phyloP scores from a whole-genome alignment of 2,329 filamentous ascomycete genomes.

The Ceratocystis smalleyi region DNA sequence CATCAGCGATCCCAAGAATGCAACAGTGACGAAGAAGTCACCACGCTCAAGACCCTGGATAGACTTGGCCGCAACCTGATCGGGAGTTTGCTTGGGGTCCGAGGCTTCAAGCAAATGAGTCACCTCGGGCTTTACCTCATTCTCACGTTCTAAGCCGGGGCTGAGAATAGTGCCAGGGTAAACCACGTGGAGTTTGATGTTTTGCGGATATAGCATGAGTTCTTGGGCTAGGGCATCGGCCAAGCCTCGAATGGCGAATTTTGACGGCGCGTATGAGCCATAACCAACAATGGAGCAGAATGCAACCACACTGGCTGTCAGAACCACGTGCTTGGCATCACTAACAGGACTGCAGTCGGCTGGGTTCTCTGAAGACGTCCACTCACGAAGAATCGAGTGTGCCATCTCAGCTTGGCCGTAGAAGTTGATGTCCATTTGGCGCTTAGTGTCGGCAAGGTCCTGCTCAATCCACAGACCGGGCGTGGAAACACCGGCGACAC shows the following conservation, averaged over 20 bases:
- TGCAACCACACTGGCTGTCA: constrained; percentile 64
- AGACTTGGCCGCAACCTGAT: constrained; percentile 55
- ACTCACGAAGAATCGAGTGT: constrained; percentile 59
- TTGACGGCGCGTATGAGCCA: constrained; percentile 65
- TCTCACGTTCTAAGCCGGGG: constrained; percentile 61
- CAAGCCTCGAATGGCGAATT: constrained; percentile 69
- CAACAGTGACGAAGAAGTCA: constrained; percentile 63
- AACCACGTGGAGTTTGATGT: constrained; percentile 66
- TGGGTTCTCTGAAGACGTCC: constrained; percentile 38
- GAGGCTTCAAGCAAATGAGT: constrained; percentile 65
- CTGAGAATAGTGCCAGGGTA: constrained; percentile 71
- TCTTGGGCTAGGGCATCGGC: constrained; percentile 76
- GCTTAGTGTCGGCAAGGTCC: constrained; percentile 47
- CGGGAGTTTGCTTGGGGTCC: constrained; percentile 66
- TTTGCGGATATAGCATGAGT: constrained; percentile 68
- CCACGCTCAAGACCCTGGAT: constrained; percentile 66
- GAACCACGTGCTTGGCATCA: constrained; percentile 58
- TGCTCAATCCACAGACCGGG: constrained; percentile 68
- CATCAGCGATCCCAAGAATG: constrained; percentile 56
- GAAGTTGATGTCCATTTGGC: constrained; percentile 87
- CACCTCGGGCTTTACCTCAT: constrained; percentile 62
- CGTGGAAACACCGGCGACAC: constrained; percentile 58
- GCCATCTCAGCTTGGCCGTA: constrained; percentile 77
- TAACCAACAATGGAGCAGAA: constrained; percentile 73
- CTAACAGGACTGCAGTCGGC: constrained; percentile 24